Evolutionary conservation across 2,329 filamentous ascomycete species (phyloP).

Genomic region (Colletotrichum nymphaeae): DNA sequence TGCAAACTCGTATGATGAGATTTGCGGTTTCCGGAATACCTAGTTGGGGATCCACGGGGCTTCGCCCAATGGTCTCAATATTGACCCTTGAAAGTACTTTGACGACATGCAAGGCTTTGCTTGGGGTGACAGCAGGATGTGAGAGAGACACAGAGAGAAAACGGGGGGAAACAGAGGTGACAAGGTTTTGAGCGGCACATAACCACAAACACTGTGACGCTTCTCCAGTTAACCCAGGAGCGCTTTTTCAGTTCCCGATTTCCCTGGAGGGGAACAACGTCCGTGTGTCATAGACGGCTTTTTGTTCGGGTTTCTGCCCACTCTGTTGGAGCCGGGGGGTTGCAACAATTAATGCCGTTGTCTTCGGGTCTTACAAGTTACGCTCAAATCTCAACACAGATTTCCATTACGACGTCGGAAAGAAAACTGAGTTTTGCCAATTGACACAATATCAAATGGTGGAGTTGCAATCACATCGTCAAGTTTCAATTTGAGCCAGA

Average conservation of each 20-base stretch:
- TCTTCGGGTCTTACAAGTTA: background rate
- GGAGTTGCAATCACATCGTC: constrained; percentile 1
- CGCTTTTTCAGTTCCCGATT: background rate
- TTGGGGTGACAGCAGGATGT: background rate
- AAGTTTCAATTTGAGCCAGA: constrained; percentile 24
- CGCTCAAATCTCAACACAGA: background rate
- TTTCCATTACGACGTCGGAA: background rate
- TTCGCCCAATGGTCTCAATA: constrained; percentile 4
- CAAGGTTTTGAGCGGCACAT: background rate
- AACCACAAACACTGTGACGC: constrained; percentile 12
- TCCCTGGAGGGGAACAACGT: background rate
- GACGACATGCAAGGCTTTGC: constrained; percentile 1
- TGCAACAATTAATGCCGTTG: too few relatives aligned
- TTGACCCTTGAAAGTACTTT: background rate
- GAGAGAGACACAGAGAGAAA: constrained; percentile 2
- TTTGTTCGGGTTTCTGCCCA: constrained; percentile 10
- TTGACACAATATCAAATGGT: background rate
- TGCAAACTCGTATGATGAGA: constrained; percentile 35
- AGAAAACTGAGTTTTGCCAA: background rate
- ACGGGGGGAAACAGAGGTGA: background rate
- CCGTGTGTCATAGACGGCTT: background rate
- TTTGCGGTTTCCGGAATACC: constrained; percentile 15
- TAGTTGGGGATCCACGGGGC: background rate
- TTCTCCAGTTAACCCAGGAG: constrained; percentile 5
- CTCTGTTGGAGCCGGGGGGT: background rate